Evolutionary conservation across 2,329 filamentous ascomycete genomes (phyloP).

Genomic region (Fusarium papillatum): DNA sequence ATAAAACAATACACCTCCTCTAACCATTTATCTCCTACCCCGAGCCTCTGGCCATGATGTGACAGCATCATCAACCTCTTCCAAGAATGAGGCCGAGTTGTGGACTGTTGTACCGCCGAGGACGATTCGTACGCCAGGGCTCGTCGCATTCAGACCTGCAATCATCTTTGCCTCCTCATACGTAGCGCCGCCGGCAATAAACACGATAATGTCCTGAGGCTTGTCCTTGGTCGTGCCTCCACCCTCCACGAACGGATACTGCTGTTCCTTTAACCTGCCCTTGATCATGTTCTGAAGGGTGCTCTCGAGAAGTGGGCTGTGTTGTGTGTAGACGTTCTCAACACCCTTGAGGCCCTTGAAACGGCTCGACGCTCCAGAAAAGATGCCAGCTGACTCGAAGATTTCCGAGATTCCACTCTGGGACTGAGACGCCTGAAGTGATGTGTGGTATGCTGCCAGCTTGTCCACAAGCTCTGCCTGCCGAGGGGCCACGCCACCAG

Average conservation of each 20-base stretch:
- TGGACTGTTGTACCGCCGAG: slow-evolving; percentile 90
- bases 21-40: slow-evolving; percentile 38
- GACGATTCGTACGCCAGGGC: slow-evolving; percentile 89
- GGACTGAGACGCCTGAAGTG: slow-evolving; percentile 83
- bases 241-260: slow-evolving; percentile 95
- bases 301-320: slow-evolving; percentile 88
- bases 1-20: neutral
- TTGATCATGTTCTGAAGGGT: slow-evolving; percentile 96
- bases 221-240: slow-evolving; percentile 91
- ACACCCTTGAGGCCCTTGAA: slow-evolving; percentile 98
- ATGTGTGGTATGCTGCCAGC: slow-evolving; percentile 87
- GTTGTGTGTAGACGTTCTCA: slow-evolving; percentile 99
- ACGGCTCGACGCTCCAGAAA: slow-evolving; percentile 87
- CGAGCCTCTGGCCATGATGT: slow-evolving; percentile 83
- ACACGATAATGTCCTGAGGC: slow-evolving; percentile 95
- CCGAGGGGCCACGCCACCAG: slow-evolving; percentile 83
- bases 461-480: slow-evolving; percentile 86
- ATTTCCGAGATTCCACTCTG: slow-evolving; percentile 88
- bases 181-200: slow-evolving; percentile 93
- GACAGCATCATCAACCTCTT: slow-evolving; percentile 92
- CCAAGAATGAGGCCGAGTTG: slow-evolving; percentile 89
- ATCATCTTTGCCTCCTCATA: slow-evolving; percentile 98
- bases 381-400: slow-evolving; percentile 92
- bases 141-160: slow-evolving; percentile 92
- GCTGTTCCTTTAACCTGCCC: slow-evolving; percentile 85